phyloP scores from a whole-genome alignment of 345 rosid genomes.

The Anacardium occidentale region DNA sequence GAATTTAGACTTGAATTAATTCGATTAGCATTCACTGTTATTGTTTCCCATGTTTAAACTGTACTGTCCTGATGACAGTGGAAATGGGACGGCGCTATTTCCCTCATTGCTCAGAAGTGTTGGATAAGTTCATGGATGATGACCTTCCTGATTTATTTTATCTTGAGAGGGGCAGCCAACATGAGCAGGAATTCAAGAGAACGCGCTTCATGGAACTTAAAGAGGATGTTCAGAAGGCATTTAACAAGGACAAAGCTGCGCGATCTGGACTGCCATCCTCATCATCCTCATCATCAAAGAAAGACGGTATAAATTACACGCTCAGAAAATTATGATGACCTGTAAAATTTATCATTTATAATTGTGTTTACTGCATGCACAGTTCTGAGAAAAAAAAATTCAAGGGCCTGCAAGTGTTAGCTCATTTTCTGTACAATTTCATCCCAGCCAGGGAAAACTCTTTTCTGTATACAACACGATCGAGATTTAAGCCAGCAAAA shows the following conservation, averaged over 20 bases:
- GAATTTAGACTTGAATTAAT: no score
- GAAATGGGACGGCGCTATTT: slow-evolving; percentile 84
- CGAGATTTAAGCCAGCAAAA: background rate
- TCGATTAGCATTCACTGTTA: background rate
- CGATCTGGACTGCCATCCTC: slow-evolving; percentile 56
- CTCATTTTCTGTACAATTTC: slow-evolving; percentile 6
- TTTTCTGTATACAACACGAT: background rate
- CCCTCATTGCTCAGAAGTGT: slow-evolving; percentile 80
- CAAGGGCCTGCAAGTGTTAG: background rate
- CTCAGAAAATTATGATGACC: slow-evolving; percentile 33
- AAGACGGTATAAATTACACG: slow-evolving; percentile 28
- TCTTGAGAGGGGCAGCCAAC: slow-evolving; percentile 61
- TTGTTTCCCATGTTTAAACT: background rate
- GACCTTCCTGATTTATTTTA: slow-evolving; percentile 80
- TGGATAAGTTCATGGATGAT: slow-evolving; percentile 95
- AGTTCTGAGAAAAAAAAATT: background rate
- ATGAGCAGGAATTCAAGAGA: slow-evolving; percentile 67
- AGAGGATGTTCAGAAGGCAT: slow-evolving; percentile 78
- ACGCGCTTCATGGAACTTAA: slow-evolving; percentile 77
- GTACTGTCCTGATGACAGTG: slow-evolving; percentile 44
- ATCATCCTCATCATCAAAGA: slow-evolving; percentile 56
- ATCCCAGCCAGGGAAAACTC: background rate
- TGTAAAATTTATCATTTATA: slow-evolving; percentile 7
- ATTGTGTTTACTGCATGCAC: background rate
- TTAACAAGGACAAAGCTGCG: slow-evolving; percentile 79